Base-by-base conservation (phyloP, 2,329 filamentous ascomycete species). In the Paracorniculantispora psalliotae region DNA sequence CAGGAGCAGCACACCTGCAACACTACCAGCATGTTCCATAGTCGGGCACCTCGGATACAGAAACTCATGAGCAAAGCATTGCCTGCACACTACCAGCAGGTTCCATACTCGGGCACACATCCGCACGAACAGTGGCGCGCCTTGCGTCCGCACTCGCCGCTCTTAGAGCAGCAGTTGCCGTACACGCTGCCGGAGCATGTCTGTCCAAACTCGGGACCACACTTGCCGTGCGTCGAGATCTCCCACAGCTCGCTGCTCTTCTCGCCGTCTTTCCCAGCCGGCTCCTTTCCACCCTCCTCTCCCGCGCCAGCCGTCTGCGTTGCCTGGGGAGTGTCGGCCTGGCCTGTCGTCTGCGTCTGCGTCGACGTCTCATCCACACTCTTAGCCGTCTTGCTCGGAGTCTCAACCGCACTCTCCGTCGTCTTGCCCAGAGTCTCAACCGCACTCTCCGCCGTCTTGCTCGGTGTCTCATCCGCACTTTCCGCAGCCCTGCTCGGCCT, bases 161-260 rank as follows among this genome's bases (percentile, higher is more conserved):
- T 66, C 58, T 65, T 67, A 17, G 74, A 77, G 68, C 77, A 80
- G 69, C 78, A 79, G 59, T 73, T 64, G 2, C 76, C 76, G 58
- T 73, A 77, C 10, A 62, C 51, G 61, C 72, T 76, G n/a, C 75
- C 75, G 39, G 68, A 63, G 62, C 77, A 79, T 26, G 75, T 78
- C 61, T 71, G 71, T 19, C 71, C 72, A 19, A 67, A 69, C 23
- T 68, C 63, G 47, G 72, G 75, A 23, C 75, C 77, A 56, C 77
- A 79, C 19, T 67, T 68, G 17, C 74, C 76, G 51, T 78, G 72
- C 21, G 69, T 64, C 1, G 75, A 77, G 15, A 74, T 66, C 59
- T 68, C 71, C 43, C 66, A 62, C 21, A 25, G 19, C 19, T 19
- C 19, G 21, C 30, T 43, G 28, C 41, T 19, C 30, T n/a, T 26